These are phyloP conservation scores for Saccharomycopsis vini DNA, from an alignment of 805 yeast genomes.

Conservation along the genomic window DNA sequence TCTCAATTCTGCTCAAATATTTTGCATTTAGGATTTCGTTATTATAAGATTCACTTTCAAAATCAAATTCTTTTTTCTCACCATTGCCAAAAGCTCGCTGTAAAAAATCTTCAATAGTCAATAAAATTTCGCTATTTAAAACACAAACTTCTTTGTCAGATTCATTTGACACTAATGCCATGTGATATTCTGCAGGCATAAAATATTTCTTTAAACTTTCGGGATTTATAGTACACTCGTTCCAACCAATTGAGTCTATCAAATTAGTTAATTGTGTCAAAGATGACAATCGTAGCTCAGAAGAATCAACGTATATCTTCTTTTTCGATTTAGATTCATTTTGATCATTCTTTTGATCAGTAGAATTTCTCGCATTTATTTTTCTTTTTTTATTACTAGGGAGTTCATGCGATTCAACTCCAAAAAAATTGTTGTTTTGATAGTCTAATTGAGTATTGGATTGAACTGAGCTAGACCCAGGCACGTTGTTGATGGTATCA, in stretches of 20 bases:
- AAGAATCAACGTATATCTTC: slow-evolving; percentile 5
- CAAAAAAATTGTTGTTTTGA: too few relatives aligned
- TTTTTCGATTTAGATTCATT: too few relatives aligned
- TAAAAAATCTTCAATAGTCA: slow-evolving; percentile 22
- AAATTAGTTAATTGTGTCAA: slow-evolving; percentile 2
- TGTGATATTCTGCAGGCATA: not conserved
- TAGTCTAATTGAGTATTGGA: too few relatives aligned
- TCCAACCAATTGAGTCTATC: slow-evolving; percentile 19
- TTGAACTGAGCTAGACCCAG: too few relatives aligned
- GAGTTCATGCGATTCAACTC: too few relatives aligned
- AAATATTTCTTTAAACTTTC: not conserved
- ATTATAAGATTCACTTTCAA: slow-evolving; percentile 19
- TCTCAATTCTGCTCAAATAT: slow-evolving; percentile 27
- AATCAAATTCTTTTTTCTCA: slow-evolving; percentile 18
- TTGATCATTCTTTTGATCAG: too few relatives aligned
- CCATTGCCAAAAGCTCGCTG: slow-evolving; percentile 20
- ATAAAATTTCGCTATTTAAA: slow-evolving; percentile 20
- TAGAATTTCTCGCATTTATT: too few relatives aligned
- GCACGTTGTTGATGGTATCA: too few relatives aligned
- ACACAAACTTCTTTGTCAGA: slow-evolving; percentile 18
- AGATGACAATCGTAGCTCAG: slow-evolving; percentile 8
- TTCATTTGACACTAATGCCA: slow-evolving; percentile 20
- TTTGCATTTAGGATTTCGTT: slow-evolving; percentile 1
- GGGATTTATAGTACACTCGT: not conserved
- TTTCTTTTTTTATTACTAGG: too few relatives aligned